Evolutionary conservation across 2,329 filamentous ascomycete genomes (phyloP).

Genomic region (Colletotrichum sp.): DNA sequence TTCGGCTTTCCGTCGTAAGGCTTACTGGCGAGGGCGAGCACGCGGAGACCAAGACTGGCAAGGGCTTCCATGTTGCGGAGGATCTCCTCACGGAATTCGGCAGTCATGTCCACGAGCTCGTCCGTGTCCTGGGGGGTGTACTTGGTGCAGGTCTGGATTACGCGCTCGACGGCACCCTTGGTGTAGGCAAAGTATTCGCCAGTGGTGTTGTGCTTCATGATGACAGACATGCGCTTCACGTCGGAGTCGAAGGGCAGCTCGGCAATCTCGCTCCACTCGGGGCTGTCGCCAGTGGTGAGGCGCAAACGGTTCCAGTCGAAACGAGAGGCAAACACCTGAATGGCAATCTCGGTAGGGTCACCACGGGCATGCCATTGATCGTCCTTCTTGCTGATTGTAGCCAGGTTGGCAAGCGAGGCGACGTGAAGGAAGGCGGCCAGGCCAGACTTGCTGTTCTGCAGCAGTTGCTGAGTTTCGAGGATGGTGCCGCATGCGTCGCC

Average conservation of each 20-base stretch:
- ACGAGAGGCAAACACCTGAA: constrained; percentile 69
- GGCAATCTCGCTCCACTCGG: constrained; percentile 56
- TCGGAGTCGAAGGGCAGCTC: constrained; percentile 40
- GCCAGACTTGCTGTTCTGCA: constrained; percentile 28
- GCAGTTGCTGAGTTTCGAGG: constrained; percentile 21
- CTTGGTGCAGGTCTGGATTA: constrained; percentile 64
- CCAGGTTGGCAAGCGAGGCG: constrained; percentile 63
- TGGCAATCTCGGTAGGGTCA: constrained; percentile 70
- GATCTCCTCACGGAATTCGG: constrained; percentile 58
- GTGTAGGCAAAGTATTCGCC: constrained; percentile 47
- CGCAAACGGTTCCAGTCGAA: constrained; percentile 61
- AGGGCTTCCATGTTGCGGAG: constrained; percentile 70
- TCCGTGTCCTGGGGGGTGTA: constrained; percentile 29
- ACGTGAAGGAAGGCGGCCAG: constrained; percentile 59
- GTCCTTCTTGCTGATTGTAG: constrained; percentile 54
- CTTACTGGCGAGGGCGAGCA: constrained; percentile 69
- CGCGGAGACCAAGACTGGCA: constrained; percentile 67
- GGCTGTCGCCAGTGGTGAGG: constrained; percentile 41
- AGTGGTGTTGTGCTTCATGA: constrained; percentile 26
- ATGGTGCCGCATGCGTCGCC: constrained; percentile 15
- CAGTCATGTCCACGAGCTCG: constrained; percentile 46
- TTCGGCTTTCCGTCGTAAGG: not conserved
- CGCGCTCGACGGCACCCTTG: constrained; percentile 72
- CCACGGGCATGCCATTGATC: constrained; percentile 60
- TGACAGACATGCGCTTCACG: constrained; percentile 20